Conservation (phyloP, 495 filamentous ascomycete species). For the Rostrohypoxylon terebratum region DNA sequence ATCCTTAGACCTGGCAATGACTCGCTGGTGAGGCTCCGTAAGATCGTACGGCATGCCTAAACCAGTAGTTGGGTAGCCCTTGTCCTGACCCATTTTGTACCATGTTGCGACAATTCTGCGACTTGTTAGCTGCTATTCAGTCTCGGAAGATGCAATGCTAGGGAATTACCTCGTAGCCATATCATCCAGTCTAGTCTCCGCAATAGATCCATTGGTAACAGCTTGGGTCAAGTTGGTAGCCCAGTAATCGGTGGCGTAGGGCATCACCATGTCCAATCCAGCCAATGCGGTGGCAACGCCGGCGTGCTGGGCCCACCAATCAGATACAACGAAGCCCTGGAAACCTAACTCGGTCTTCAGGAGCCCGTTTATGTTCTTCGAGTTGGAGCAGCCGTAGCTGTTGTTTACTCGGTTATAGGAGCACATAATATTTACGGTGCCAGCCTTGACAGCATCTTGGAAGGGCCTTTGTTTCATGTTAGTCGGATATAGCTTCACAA, state of each 20-base stretch:
- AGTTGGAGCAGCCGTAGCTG: conserved; percentile 73
- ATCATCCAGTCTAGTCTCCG: conserved; percentile 63
- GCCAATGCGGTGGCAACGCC: conserved; percentile 64
- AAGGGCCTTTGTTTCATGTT: conserved; percentile 64
- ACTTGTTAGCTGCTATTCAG: conserved; percentile 17
- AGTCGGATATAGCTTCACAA: not conserved
- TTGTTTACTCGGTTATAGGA: conserved; percentile 76
- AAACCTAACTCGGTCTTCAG: conserved; percentile 75
- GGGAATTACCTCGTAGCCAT: conserved; percentile 58
- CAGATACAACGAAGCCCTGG: conserved; percentile 71
- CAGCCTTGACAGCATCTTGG: conserved; percentile 71
- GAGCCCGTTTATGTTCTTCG: conserved; percentile 69
- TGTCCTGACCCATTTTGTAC: conserved; percentile 68
- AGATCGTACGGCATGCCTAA: conserved; percentile 64
- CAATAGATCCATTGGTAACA: conserved; percentile 63
- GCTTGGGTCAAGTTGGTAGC: conserved; percentile 56
- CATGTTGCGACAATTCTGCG: conserved; percentile 68
- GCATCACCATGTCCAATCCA: conserved; percentile 72
- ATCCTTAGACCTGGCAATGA: conserved; percentile 61
- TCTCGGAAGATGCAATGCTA: not conserved
- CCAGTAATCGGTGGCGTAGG: conserved; percentile 58
- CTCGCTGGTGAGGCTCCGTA: conserved; percentile 62
- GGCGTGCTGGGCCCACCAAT: conserved; percentile 71
- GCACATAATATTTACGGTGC: conserved; percentile 74
- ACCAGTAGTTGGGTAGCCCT: conserved; percentile 59